Evolutionary conservation across 441 rosid species (phyloP).

Genomic region (Gossypium schwendimanii): DNA sequence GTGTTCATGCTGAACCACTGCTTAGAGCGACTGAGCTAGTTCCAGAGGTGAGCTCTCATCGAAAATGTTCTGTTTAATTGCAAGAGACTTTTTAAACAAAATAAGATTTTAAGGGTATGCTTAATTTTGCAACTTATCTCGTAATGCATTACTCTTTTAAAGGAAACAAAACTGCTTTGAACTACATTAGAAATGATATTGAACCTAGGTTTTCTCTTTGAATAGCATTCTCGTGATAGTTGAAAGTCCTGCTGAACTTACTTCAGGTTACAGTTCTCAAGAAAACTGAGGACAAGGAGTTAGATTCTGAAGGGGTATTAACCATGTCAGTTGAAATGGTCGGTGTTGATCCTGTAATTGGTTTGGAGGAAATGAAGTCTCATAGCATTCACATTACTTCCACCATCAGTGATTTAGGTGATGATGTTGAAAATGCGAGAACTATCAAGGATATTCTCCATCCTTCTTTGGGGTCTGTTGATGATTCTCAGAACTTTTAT

Average conservation of each 20-base stretch:
- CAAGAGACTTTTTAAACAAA: neutral
- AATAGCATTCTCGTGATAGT: neutral
- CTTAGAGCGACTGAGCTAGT: slow-evolving; percentile 21
- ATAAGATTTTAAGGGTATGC: neutral
- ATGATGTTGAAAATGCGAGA: slow-evolving; percentile 25
- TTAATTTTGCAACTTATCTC: slow-evolving; percentile 1
- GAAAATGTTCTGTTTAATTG: neutral
- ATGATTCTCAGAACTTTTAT: slow-evolving; percentile 22
- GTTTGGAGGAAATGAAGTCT: slow-evolving; percentile 29
- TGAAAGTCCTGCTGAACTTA: slow-evolving; percentile 23
- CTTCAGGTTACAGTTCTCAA: slow-evolving; percentile 40
- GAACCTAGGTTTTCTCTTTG: slow-evolving; percentile 1
- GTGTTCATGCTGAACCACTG: slow-evolving; percentile 26
- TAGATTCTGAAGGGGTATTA: slow-evolving; percentile 21
- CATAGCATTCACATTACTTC: slow-evolving; percentile 21
- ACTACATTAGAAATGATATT: slow-evolving; percentile 1
- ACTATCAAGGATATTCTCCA: slow-evolving; percentile 24
- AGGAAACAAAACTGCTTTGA: slow-evolving; percentile 19
- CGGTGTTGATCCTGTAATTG: slow-evolving; percentile 16
- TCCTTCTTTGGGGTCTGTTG: slow-evolving; percentile 19
- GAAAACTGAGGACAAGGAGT: slow-evolving; percentile 30
- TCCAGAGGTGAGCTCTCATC: slow-evolving; percentile 36
- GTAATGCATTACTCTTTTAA: neutral
- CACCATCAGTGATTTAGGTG: slow-evolving; percentile 21
- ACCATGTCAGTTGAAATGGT: slow-evolving; percentile 15